Conservation (phyloP, 2,329 filamentous ascomycete species). For the Alternaria consortialis region DNA sequence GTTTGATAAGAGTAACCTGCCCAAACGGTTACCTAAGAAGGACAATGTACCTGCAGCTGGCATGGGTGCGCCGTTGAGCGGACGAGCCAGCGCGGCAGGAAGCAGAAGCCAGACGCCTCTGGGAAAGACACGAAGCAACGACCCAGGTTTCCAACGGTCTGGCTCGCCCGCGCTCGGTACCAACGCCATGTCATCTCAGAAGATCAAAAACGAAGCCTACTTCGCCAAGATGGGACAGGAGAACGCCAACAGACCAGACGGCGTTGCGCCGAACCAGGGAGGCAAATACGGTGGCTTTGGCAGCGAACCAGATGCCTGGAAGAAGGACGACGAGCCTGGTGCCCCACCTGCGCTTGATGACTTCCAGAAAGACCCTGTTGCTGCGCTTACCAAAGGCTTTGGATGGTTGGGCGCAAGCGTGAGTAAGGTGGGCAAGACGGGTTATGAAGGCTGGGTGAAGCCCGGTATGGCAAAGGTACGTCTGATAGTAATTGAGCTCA, state of each 20-base stretch:
- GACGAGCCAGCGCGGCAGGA: slow-evolving; percentile 47
- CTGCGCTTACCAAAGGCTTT: slow-evolving; percentile 87
- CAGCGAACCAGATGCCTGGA: slow-evolving; percentile 70
- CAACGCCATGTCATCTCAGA: slow-evolving; percentile 54
- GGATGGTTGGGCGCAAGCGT: slow-evolving; percentile 93
- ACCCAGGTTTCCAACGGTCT: slow-evolving; percentile 42
- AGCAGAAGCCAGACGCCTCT: slow-evolving; percentile 52
- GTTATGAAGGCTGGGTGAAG: slow-evolving; percentile 91
- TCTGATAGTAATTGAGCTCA: slow-evolving; percentile 2
- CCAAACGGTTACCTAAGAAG: slow-evolving; percentile 55
- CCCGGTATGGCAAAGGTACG: slow-evolving; percentile 87
- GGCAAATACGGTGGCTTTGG: slow-evolving; percentile 95
- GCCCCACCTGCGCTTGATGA: slow-evolving; percentile 79
- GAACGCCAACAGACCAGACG: slow-evolving; percentile 78
- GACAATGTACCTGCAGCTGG: slow-evolving; percentile 34
- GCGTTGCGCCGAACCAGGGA: slow-evolving; percentile 85
- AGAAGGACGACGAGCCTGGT: slow-evolving; percentile 51
- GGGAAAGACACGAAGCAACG: slow-evolving; percentile 47
- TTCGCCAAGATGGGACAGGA: slow-evolving; percentile 85
- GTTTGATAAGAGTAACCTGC: slow-evolving; percentile 76
- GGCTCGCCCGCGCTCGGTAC: slow-evolving; percentile 52
- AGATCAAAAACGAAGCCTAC: slow-evolving; percentile 81
- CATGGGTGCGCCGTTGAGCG: slow-evolving; percentile 40
- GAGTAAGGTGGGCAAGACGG: slow-evolving; percentile 86
- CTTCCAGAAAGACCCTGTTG: slow-evolving; percentile 89